phyloP scores from a whole-genome alignment of 2,329 filamentous ascomycete genomes.

The Elsinoe arachidis region DNA sequence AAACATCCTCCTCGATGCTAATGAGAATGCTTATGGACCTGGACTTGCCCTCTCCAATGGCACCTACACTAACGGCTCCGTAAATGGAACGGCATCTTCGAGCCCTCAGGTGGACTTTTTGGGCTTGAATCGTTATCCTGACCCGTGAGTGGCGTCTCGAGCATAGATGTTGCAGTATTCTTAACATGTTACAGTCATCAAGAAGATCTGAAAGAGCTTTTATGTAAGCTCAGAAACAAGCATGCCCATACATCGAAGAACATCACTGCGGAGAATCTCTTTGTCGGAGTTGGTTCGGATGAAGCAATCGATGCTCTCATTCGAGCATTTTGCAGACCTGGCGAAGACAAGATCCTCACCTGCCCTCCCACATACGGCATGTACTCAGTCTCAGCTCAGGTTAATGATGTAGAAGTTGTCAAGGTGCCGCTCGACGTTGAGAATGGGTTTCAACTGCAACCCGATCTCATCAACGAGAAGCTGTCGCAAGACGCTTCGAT shows the following conservation, averaged over 20 bases:
- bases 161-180: not conserved
- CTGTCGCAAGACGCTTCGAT: constrained; percentile 58
- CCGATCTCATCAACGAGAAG: constrained; percentile 56
- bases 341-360: constrained; percentile 79
- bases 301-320: constrained; percentile 94
- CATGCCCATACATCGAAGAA: constrained; percentile 66
- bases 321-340: constrained; percentile 84
- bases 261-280: constrained; percentile 73
- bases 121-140: constrained; percentile 86
- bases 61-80: constrained; percentile 37
- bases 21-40: constrained; percentile 93
- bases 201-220: constrained; percentile 68
- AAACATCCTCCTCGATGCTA: constrained; percentile 92
- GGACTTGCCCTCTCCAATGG: constrained; percentile 52
- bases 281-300: constrained; percentile 91
- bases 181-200: constrained; percentile 56
- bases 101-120: constrained; percentile 63
- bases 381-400: constrained; percentile 89
- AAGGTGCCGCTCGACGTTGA: constrained; percentile 72
- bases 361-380: constrained; percentile 98
- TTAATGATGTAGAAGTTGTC: constrained; percentile 83
- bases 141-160: constrained; percentile 49
- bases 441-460: constrained; percentile 65
- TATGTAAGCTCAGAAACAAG: constrained; percentile 82
- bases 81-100: constrained; percentile 31